phyloP scores from a whole-genome alignment of 2,329 filamentous ascomycete species.

The Cladophialophora yegresii region DNA sequence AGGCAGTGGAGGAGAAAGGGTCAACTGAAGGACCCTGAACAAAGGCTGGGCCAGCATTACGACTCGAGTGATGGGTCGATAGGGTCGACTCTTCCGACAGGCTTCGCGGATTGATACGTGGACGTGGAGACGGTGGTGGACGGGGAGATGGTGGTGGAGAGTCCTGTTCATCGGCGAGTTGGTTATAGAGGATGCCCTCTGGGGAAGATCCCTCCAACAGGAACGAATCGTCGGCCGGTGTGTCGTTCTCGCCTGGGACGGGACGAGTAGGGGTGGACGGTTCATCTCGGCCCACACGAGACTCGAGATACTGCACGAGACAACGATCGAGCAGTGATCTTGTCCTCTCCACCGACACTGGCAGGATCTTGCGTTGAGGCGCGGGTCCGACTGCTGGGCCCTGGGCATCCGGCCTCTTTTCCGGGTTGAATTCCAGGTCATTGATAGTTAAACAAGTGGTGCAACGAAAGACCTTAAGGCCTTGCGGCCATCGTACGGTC shows the following conservation, averaged over 20 bases:
- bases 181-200: constrained; percentile 24
- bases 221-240: constrained; percentile 30
- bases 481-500: constrained; percentile 74
- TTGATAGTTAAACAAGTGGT: constrained; percentile 83
- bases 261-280: constrained; percentile 1
- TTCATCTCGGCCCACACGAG: constrained; percentile 41
- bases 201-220: constrained; percentile 32
- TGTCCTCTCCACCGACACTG: constrained; percentile 63
- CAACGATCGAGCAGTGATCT: constrained; percentile 59
- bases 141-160: constrained; percentile 24
- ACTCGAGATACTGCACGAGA: constrained; percentile 54
- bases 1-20: constrained; percentile 21
- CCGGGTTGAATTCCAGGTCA: constrained; percentile 61
- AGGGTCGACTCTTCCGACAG: constrained; percentile 27
- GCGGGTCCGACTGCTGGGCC: constrained; percentile 6
- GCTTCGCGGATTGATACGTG: constrained; percentile 20
- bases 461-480: constrained; percentile 74
- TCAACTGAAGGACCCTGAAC: constrained; percentile 22
- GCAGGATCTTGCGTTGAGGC: constrained; percentile 37
- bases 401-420: constrained; percentile 19
- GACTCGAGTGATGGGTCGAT: constrained; percentile 10
- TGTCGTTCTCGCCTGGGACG: constrained; percentile 8
- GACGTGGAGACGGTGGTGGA: constrained; percentile 23
- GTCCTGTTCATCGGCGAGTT: constrained; percentile 24
- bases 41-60: constrained; percentile 9